These are phyloP conservation scores for Euptelea pleiosperma DNA, from an alignment of 164 flowering plant species.

Conservation along the genomic window DNA sequence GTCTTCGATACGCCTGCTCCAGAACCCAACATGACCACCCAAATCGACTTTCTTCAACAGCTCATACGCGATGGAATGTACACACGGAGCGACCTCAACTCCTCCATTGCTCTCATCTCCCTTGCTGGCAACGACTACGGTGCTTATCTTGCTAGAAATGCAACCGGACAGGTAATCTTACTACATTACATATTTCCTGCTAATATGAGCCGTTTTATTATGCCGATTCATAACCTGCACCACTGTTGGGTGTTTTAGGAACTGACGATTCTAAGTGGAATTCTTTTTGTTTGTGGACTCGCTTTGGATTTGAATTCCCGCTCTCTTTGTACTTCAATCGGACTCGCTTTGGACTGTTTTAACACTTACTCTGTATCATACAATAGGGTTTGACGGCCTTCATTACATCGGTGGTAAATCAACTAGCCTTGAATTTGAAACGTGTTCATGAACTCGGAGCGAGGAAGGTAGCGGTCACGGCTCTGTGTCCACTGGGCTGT, in stretches of 20 bases:
- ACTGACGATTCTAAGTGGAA: no score
- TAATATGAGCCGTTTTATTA: no score
- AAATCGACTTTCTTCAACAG: constrained; percentile 53
- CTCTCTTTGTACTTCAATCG: no score
- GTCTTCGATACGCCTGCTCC: constrained; percentile 53
- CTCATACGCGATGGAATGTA: constrained; percentile 30
- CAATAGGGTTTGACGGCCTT: constrained; percentile 43
- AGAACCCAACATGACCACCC: constrained; percentile 76
- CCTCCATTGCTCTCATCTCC: constrained; percentile 58
- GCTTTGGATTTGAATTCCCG: no score
- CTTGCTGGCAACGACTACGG: constrained; percentile 77
- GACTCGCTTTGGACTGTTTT: no score
- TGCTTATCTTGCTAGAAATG: constrained; percentile 29
- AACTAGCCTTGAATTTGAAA: constrained; percentile 41
- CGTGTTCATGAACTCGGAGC: constrained; percentile 47
- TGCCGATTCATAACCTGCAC: no score
- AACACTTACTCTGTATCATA: background rate
- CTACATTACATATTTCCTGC: no score
- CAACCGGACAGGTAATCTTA: constrained; percentile 51
- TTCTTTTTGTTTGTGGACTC: no score
- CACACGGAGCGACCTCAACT: constrained; percentile 30
- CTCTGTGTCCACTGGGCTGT: constrained; percentile 66
- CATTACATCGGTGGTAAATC: constrained; percentile 48
- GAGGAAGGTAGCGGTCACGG: constrained; percentile 42
- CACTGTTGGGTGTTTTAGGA: no score